Evolutionary conservation across 495 filamentous ascomycete genomes (phyloP).

Genomic region (Chlorociboria aeruginascens): DNA sequence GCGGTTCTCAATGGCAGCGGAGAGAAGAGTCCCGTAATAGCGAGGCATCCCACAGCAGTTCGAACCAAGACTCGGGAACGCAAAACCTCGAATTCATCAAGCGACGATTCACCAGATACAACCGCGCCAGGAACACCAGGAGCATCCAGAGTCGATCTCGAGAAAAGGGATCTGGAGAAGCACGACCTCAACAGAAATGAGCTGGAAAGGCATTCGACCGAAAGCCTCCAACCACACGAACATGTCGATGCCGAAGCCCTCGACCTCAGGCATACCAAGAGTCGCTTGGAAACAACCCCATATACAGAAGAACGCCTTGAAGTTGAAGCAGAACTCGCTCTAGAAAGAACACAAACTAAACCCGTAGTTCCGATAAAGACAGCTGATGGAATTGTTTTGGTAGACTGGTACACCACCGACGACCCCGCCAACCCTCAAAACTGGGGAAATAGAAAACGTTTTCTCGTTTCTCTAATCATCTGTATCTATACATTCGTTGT

Average conservation of each 20-base stretch:
- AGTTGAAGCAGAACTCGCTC: constrained; percentile 27
- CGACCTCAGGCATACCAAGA: constrained; percentile 20
- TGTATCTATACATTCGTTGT: constrained; percentile 38
- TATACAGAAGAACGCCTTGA: constrained; percentile 30
- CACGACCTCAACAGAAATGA: not conserved
- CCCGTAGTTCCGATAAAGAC: constrained; percentile 32
- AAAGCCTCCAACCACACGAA: constrained; percentile 33
- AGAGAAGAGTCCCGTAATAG: not conserved
- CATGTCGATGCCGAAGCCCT: constrained; percentile 45
- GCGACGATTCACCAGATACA: not conserved
- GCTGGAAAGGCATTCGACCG: constrained; percentile 10
- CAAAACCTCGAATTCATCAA: not conserved
- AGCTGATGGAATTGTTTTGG: constrained; percentile 38
- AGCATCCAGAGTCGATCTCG: not conserved
- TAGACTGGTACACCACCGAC: constrained; percentile 41
- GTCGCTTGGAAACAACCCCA: constrained; percentile 21
- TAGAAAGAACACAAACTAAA: constrained; percentile 33
- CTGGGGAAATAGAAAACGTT: constrained; percentile 29
- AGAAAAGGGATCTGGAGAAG: not conserved
- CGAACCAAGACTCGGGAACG: not conserved
- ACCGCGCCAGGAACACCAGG: not conserved
- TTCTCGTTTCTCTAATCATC: constrained; percentile 36
- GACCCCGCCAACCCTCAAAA: constrained; percentile 37
- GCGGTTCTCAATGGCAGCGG: constrained; percentile 18
- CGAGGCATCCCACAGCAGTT: not conserved